These are phyloP conservation scores for Tuber indicum DNA, from an alignment of 495 filamentous ascomycete species.

Conservation along the genomic window DNA sequence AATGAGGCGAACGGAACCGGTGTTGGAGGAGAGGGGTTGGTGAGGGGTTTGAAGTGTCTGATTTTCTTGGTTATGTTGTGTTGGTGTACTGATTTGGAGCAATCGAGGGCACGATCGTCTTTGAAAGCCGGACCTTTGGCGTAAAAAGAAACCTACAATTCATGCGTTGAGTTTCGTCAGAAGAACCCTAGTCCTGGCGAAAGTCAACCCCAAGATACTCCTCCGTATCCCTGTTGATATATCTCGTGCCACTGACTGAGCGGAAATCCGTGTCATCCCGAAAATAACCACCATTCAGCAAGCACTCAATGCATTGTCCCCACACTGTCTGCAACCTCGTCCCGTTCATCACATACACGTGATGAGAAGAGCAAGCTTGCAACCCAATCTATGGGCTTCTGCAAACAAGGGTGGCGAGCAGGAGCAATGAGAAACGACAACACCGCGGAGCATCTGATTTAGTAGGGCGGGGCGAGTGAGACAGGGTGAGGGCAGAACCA, in stretches of 20 bases:
- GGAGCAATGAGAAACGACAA: conserved; percentile 31
- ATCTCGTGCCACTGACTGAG: conserved; percentile 41
- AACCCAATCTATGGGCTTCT: conserved; percentile 42
- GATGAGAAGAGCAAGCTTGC: conserved; percentile 38
- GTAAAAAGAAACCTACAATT: conserved; percentile 41
- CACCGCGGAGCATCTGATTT: conserved; percentile 38
- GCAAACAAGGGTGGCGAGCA: conserved; percentile 32
- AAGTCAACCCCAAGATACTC: conserved; percentile 37
- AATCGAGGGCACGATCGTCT: conserved; percentile 33
- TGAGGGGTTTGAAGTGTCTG: conserved; percentile 41
- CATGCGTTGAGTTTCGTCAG: conserved; percentile 37
- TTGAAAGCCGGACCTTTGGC: conserved; percentile 36
- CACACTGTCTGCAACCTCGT: conserved; percentile 38
- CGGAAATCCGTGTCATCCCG: conserved; percentile 30
- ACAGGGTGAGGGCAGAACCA: conserved; percentile 37
- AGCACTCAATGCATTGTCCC: conserved; percentile 37
- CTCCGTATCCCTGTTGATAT: conserved; percentile 37
- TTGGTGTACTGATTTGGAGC: conserved; percentile 41
- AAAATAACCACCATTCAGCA: conserved; percentile 42
- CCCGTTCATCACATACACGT: conserved; percentile 42
- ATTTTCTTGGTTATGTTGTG: conserved; percentile 37
- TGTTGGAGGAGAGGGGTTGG: conserved; percentile 26
- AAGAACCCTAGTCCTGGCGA: conserved; percentile 33
- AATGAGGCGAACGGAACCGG: conserved; percentile 40
- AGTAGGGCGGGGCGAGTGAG: conserved; percentile 40